Percentiles rank a stretch among this genome's conserved stretches.
Conservation (phyloP, 495 filamentous ascomycete species). For the Podospora didyma region DNA sequence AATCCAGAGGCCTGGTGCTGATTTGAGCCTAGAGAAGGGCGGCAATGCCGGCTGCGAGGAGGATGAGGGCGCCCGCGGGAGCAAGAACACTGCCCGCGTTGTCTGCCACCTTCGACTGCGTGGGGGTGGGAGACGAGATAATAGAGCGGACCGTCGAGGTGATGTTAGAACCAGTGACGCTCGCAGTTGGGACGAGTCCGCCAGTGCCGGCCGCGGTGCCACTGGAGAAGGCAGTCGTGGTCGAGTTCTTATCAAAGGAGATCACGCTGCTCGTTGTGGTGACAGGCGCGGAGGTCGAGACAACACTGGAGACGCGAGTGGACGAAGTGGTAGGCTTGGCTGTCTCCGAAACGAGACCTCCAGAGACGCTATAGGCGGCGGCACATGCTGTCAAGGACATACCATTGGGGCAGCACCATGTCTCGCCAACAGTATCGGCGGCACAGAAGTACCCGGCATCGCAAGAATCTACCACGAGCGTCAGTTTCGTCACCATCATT, state of each 20-base stretch:
- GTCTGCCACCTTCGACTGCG: slow-evolving; percentile 6
- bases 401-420: slow-evolving; percentile 45
- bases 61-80: slow-evolving; percentile 21
- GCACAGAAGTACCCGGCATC: slow-evolving; percentile 46
- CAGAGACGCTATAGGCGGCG: slow-evolving; percentile 31
- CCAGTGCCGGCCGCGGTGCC: slow-evolving; percentile 1
- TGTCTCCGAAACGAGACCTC: slow-evolving; percentile 35
- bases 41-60: slow-evolving; percentile 25
- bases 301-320: slow-evolving; percentile 13
- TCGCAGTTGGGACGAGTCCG: slow-evolving; percentile 2
- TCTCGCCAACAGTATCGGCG: slow-evolving; percentile 30
- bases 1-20: slow-evolving; percentile 17
- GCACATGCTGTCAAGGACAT: slow-evolving; percentile 42
- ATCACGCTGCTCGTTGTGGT: slow-evolving; percentile 5
- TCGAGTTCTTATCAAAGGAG: slow-evolving; percentile 11
- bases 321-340: slow-evolving; percentile 21
- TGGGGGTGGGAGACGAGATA: slow-evolving; percentile 8
- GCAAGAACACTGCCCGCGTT: slow-evolving; percentile 19
- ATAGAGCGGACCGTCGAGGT: slow-evolving; percentile 7
- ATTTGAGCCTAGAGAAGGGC: slow-evolving; percentile 31
- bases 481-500: slow-evolving; percentile 4
- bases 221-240: slow-evolving; percentile 2
- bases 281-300: slow-evolving; percentile 6
- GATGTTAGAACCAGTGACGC: slow-evolving; percentile 15
- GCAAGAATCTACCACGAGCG: slow-evolving; percentile 37